Evolutionary conservation across 495 filamentous ascomycete species (phyloP).

Genomic region (Xylaria castorea): DNA sequence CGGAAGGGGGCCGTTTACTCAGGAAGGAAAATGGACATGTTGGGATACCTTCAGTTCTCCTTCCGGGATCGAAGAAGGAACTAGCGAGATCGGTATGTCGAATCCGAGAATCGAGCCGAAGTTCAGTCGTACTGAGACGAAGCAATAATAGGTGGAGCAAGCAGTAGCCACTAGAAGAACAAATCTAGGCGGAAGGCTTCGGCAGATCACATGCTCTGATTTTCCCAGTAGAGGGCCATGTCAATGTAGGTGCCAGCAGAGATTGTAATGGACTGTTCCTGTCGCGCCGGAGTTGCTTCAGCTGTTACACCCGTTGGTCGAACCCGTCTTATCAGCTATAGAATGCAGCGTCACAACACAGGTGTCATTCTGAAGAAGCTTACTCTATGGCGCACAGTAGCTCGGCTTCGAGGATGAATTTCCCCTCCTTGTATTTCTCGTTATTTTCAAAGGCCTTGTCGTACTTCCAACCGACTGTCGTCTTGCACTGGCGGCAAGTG

Average conservation of each 20-base stretch:
- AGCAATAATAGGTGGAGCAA: neutral
- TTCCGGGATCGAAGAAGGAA: neutral
- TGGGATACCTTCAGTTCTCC: neutral
- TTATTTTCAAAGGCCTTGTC: conserved; percentile 90
- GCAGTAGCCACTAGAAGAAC: neutral
- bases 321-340: conserved; percentile 17
- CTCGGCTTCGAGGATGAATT: conserved; percentile 96
- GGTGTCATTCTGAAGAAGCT: neutral
- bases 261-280: neutral
- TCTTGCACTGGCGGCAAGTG: conserved; percentile 83
- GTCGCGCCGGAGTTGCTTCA: neutral
- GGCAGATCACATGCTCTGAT: neutral
- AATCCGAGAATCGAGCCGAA: neutral
- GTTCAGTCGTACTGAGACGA: neutral
- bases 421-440: conserved; percentile 99
- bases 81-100: neutral
- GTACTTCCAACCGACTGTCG: conserved; percentile 98
- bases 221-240: neutral
- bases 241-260: neutral
- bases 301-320: neutral
- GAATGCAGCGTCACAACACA: neutral
- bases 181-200: neutral
- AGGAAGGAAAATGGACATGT: neutral
- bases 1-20: neutral
- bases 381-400: conserved; percentile 73